Base-by-base conservation (phyloP, 1,284 basidiomycete species). In the Wolfiporia cocos region DNA sequence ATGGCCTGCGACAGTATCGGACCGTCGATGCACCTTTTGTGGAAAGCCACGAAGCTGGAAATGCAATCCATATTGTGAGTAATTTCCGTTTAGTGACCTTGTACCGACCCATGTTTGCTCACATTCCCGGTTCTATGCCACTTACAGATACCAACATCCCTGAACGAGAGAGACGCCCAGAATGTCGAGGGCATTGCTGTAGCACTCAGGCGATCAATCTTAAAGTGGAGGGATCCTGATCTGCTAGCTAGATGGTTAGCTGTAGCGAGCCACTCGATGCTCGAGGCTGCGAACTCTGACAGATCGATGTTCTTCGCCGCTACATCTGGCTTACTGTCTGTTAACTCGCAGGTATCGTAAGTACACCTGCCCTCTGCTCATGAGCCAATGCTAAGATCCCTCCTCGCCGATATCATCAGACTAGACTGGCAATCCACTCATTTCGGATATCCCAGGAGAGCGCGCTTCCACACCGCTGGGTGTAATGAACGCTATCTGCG, bases 321-420 rank as follows among this genome's bases (percentile, higher is more conserved):
- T 15, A 41, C 48, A 1, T 49, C 53, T 0, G 43, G 46, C 4
- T 42, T 40, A 3, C 7, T 60, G 5, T 53, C 49, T 2, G 50
- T 66, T 20, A 65, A 66, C 39, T 67, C 64, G 1, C 57, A 57
- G 29, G n/a, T 48, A 9, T 39, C 47, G 64, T 66, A 23, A 38
- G 63, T 51, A 3, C 23, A 10, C 11, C n/a, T 19, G 3, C 36
- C 15, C 18, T 23, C 6, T n/a, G 6, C 20, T 10, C 19, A 31
- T 41, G 20, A 28, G 4, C 23, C 14, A 7, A 21, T 4, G 35
- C 10, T 29, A 14, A 14, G 12, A 21, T 12, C 12, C 4, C 10
- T 4, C 14, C 18, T 32, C n/a, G n/a, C n/a, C n/a, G n/a, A n/a
- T n/a, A n/a, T n/a, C n/a, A 15, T 41, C 19, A 58, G 55, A 22